phyloP scores from a whole-genome alignment of 2,329 filamentous ascomycete genomes.

The Trichothecium sympodiale region DNA sequence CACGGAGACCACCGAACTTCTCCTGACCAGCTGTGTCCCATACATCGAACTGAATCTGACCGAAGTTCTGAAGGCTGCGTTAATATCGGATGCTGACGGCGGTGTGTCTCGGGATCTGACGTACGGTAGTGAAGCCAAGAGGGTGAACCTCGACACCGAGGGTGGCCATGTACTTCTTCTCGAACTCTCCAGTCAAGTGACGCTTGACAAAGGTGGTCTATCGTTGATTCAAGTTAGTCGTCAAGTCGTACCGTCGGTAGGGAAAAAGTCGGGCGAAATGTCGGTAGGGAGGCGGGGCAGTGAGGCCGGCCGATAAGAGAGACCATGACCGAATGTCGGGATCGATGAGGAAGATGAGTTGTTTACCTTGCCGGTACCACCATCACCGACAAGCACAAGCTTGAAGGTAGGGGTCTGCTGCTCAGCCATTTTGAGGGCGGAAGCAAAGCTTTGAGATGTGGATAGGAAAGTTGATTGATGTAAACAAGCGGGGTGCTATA shows the following conservation, averaged over 20 bases:
- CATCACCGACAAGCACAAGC: slow-evolving; percentile 98
- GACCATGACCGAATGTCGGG: neutral
- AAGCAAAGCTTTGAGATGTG: slow-evolving; percentile 2
- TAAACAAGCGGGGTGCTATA: slow-evolving; percentile 36
- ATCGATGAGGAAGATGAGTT: neutral
- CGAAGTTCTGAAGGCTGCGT: slow-evolving; percentile 60
- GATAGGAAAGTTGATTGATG: slow-evolving; percentile 16
- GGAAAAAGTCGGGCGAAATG: neutral
- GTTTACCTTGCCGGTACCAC: slow-evolving; percentile 92
- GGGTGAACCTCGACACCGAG: slow-evolving; percentile 99
- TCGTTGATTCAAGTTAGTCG: slow-evolving; percentile 2
- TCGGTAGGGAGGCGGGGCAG: slow-evolving; percentile 3
- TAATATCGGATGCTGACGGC: slow-evolving; percentile 11
- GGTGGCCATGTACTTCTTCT: slow-evolving; percentile 99
- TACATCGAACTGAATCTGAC: slow-evolving; percentile 95
- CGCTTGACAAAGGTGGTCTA: slow-evolving; percentile 99
- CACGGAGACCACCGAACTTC: slow-evolving; percentile 98
- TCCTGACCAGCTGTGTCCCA: slow-evolving; percentile 99
- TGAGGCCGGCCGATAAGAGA: neutral
- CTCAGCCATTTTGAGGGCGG: slow-evolving; percentile 48
- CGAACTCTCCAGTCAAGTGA: slow-evolving; percentile 98
- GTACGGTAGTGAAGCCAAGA: slow-evolving; percentile 93
- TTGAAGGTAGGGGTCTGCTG: slow-evolving; percentile 76
- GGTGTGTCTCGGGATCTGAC: slow-evolving; percentile 21
- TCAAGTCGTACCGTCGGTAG: neutral